phyloP scores from a whole-genome alignment of 140 eudicot genomes.

The Stevia rebaudiana region DNA sequence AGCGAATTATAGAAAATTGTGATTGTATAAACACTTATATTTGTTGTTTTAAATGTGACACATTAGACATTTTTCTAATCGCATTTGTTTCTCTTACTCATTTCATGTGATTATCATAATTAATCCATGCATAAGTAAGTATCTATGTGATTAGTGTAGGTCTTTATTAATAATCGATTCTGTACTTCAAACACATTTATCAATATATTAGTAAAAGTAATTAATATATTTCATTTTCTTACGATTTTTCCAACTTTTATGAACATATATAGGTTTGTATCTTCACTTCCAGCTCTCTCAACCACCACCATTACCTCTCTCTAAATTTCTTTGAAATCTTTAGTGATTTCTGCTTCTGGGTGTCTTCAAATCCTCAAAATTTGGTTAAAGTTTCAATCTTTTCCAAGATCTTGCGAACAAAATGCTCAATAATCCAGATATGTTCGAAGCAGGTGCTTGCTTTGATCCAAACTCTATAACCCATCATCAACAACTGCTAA shows the following conservation, averaged over 20 bases:
- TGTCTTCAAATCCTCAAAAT: constrained; percentile 1
- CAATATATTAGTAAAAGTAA: too few relatives aligned
- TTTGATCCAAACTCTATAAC: constrained; percentile 44
- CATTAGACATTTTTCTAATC: too few relatives aligned
- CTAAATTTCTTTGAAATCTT: constrained; percentile 2
- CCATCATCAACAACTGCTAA: constrained; percentile 29
- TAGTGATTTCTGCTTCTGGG: background rate
- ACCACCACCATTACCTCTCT: constrained; percentile 11
- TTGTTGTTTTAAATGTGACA: too few relatives aligned
- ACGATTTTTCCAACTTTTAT: background rate
- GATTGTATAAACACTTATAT: too few relatives aligned
- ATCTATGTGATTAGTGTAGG: too few relatives aligned
- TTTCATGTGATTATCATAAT: too few relatives aligned
- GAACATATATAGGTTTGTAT: background rate
- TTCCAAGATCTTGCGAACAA: background rate
- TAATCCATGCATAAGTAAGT: too few relatives aligned
- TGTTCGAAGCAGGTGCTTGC: constrained; percentile 43
- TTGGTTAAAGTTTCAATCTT: background rate
- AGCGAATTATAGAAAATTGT: too few relatives aligned
- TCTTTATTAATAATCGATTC: too few relatives aligned
- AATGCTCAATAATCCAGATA: constrained; percentile 41
- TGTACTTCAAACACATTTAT: too few relatives aligned
- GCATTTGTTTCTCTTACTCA: too few relatives aligned
- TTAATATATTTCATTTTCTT: too few relatives aligned
- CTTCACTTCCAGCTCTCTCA: constrained; percentile 28